phyloP scores from a whole-genome alignment of 768 basidiomycete species.

The Pleurotus tuoliensis region DNA sequence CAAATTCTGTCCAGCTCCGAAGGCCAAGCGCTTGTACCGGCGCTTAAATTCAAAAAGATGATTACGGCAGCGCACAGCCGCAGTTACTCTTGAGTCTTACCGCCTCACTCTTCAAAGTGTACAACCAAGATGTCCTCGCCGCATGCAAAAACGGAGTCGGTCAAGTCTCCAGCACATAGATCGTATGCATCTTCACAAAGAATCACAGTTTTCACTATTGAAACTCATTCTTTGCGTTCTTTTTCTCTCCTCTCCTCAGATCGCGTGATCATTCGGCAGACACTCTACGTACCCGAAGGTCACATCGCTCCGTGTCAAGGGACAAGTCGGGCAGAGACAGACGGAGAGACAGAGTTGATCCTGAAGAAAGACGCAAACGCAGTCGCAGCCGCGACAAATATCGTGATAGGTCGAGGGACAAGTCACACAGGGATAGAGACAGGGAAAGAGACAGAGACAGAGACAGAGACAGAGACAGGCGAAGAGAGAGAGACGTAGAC shows the following conservation, averaged over 20 bases:
- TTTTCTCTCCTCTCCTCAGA: slow-evolving; percentile 24
- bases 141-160: slow-evolving; percentile 60
- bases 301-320: slow-evolving; percentile 68
- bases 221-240: neutral
- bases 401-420: slow-evolving; percentile 41
- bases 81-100: too few species aligned
- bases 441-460: slow-evolving; percentile 43
- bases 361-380: slow-evolving; percentile 58
- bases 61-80: too few species aligned
- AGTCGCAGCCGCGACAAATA: slow-evolving; percentile 57
- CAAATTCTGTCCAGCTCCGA: neutral
- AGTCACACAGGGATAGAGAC: slow-evolving; percentile 45
- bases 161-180: slow-evolving; percentile 54
- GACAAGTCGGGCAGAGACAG: slow-evolving; percentile 56
- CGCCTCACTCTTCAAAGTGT: neutral
- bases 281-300: slow-evolving; percentile 67
- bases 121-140: slow-evolving; percentile 9
- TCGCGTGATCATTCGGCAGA: slow-evolving; percentile 76
- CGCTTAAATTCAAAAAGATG: neutral
- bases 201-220: too few species aligned
- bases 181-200: slow-evolving; percentile 42
- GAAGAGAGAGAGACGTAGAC: slow-evolving; percentile 44
- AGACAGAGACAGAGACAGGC: slow-evolving; percentile 47
- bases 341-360: slow-evolving; percentile 47
- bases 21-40: neutral